Conservation (phyloP, 768 basidiomycete genomes). For the Phlegmacium glaucopus region DNA sequence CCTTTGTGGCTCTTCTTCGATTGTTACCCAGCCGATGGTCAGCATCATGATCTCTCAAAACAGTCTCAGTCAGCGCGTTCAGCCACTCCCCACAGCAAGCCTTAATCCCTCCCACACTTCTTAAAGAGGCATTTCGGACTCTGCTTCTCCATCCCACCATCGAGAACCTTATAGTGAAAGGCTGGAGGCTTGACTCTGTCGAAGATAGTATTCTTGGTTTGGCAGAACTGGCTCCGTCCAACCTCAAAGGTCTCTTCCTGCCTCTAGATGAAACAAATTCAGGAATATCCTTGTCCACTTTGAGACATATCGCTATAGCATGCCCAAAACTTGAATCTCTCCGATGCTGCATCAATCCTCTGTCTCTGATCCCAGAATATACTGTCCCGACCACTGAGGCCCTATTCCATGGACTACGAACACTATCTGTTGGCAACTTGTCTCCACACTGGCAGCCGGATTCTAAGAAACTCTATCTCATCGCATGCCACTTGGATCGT, state of each 20-base stretch:
- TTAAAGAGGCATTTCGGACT: neutral
- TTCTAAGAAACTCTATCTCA: neutral
- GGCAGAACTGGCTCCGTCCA: neutral
- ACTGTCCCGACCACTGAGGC: neutral
- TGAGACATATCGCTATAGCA: slow-evolving; percentile 2
- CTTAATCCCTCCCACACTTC: neutral
- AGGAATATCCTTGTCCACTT: neutral
- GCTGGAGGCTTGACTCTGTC: neutral
- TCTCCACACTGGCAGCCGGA: neutral
- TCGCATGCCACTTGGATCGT: slow-evolving; percentile 8
- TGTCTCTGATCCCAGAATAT: slow-evolving; percentile 1
- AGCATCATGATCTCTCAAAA: too few relatives aligned
- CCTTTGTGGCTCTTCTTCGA: too few relatives aligned
- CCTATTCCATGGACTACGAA: neutral
- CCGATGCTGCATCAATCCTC: neutral
- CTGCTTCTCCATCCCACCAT: neutral
- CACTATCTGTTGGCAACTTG: neutral
- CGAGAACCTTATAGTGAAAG: slow-evolving; percentile 2
- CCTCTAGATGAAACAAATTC: neutral
- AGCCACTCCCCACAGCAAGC: too few relatives aligned
- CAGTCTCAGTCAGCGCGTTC: too few relatives aligned
- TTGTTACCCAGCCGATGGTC: too few relatives aligned
- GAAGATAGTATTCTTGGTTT: neutral
- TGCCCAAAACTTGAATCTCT: slow-evolving; percentile 7
- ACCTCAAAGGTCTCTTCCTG: slow-evolving; percentile 6